Percentiles rank a stretch among this genome's conserved stretches.
phyloP scores from a whole-genome alignment of 2,329 filamentous ascomycete species.

The Albifimbria verrucaria region DNA sequence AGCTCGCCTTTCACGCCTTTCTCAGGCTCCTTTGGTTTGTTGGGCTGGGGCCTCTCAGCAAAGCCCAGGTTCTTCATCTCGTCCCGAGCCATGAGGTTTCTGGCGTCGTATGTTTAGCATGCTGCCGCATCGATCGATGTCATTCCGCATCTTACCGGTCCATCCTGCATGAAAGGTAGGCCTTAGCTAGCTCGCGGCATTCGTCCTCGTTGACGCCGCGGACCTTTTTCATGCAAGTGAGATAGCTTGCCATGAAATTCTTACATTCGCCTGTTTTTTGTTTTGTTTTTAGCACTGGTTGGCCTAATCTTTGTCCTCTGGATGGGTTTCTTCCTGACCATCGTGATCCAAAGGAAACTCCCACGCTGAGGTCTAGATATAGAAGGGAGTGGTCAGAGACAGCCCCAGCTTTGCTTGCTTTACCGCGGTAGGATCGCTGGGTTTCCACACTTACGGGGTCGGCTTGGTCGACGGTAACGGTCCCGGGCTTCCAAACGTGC shows the following conservation, averaged over 20 bases:
- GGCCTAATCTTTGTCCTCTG: background rate
- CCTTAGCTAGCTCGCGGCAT: constrained; percentile 82
- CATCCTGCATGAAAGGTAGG: constrained; percentile 90
- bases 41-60: constrained; percentile 23
- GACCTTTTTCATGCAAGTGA: constrained; percentile 81
- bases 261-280: constrained; percentile 82
- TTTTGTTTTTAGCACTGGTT: no score
- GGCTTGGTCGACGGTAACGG: constrained; percentile 64
- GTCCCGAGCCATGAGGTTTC: constrained; percentile 94
- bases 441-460: constrained; percentile 55
- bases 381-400: background rate
- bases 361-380: constrained; percentile 75
- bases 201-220: constrained; percentile 82
- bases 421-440: background rate
- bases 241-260: constrained; percentile 77
- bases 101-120: constrained; percentile 28
- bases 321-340: no score
- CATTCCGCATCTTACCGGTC: constrained; percentile 62
- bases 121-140: background rate
- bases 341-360: constrained; percentile 94
- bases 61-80: constrained; percentile 94
- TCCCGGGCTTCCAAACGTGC: constrained; percentile 68
- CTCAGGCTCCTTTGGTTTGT: constrained; percentile 23
- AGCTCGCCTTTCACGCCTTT: constrained; percentile 35
- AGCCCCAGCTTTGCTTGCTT: background rate